Evolutionary conservation across 2,329 filamentous ascomycete species (phyloP), one percentile per base, ranked within the genome.

Genomic region (Didymella sp.): DNA sequence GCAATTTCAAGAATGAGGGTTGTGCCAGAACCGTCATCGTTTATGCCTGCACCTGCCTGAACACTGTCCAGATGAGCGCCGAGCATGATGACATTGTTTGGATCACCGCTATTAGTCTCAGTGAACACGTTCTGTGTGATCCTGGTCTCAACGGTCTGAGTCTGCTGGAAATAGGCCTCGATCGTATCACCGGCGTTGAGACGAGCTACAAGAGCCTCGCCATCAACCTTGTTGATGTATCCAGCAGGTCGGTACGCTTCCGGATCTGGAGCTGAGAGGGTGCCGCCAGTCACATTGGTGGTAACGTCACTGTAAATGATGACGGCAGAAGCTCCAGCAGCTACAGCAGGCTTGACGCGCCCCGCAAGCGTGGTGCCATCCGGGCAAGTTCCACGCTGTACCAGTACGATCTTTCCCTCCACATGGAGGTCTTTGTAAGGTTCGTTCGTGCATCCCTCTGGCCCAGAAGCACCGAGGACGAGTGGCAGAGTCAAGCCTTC

Each of bases 81-180:
- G n/a, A 78, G 58, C 59, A 74, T 68, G 58, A 79, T 69, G 27
- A 77, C 74, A 47, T 77, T 77, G 63, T 75, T 66, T 41, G 75
- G 71, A 59, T 79, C 75, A 21, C 76, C 77, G 30, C 69, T 60
- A 56, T 74, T 77, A 41, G 75, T 77, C 54, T 77, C 71, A 8
- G 75, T 75, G 58, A 78, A 71, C 43, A 79, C 69, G 43, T 79
- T 78, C 30, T 75, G 76, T 60, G 83, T 85, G 5, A 80, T 81
- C 15, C 79, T 76, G 57, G 81, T 81, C 60, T 84, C 79, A 25
- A 81, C 68, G 44, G 76, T 67, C 60, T 80, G 78, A 1, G 77
- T 80, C 50, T 80, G 77, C 60, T 79, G 77, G 63, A 80, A 80
- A 56, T 75, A 72, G 6, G 77, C 77, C 33, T 69, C 61, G 7